Evolutionary conservation across 768 basidiomycete genomes (phyloP), one percentile per base, ranked within the genome.

Genomic region (Collybia mongolica): DNA sequence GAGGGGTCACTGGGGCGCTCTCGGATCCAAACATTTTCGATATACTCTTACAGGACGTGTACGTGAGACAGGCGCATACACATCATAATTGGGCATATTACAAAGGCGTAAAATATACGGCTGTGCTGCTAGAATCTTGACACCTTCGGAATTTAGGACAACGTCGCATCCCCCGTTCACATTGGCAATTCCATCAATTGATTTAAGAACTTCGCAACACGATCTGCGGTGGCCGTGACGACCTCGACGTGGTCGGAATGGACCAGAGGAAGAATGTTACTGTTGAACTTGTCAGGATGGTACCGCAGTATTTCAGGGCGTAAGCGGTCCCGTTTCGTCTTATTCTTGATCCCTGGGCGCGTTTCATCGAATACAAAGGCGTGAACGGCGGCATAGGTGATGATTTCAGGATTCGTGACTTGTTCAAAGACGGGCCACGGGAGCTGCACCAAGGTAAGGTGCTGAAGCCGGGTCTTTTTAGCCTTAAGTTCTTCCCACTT

Each of bases 261-360:
- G 6, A 81, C 66, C 40, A 65, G 72, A 6, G 57, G 54, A 22
- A 76, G 46, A 11, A 76, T 57, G 6, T 58, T 67, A 11, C 57
- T 49, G 49, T 74, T 61, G 55, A 81, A 76, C 55, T 78, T 81
- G 54, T 84, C 82, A 4, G 81, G 78, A 52, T 84, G 80, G 70
- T 76, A 84, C 18, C 72, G 69, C 39, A 80, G 58, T 24, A 82
- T 60, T 54, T 83, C 81, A n/a, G 51, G 53, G 51, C 67, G 73
- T 52, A 77, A 50, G 17, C 62, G 55, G 35, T 74, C 76, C 49
- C 62, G 65, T 3, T 44, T 56, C 0, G 63, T 60, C 56, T 71
- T 75, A 3, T 59, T 63, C 29, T 65, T 55, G 19, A 59, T 45
- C 5, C 52, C 58, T 0, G 64, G 59, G 29, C 69, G 67, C 29